Evolutionary conservation across 2,329 filamentous ascomycete species (phyloP), one percentile per base, ranked within the genome.

Genomic region (Microdochium trichocladiopsis): DNA sequence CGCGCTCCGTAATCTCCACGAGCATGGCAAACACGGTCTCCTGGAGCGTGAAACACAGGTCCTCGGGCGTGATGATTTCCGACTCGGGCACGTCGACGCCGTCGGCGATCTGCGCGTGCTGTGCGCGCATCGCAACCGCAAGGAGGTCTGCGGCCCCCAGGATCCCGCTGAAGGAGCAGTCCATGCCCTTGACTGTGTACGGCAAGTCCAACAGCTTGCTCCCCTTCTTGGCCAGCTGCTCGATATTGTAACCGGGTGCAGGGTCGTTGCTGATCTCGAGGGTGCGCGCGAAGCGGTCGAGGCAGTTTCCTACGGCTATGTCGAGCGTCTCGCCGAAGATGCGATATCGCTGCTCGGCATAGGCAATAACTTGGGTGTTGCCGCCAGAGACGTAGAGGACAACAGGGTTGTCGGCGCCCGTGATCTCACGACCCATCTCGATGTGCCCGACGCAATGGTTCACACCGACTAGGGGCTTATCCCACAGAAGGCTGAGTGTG

Each of bases 391-490:
- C 94, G 70, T 99, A 99, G 37, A 99, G 77, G 48, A 99, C 94
- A 33, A 97, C 92, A 0, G 94, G 94, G 71, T 99, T 93, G 23
- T 81, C 74, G 16, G 94, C 91, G 54, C 90, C 88, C 4, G 94
- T 97, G 66, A 99, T 96, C 54, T 88, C 81, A 50, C 94, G 82
- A 28, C 94, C 94, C 94, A 99, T 99, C 74, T 99, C 94, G 63
- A 99, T 97, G 71, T 99, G 94, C 45, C 94, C 94, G 48, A 99
- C 89, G 70, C 94, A 99, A 72, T 99, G 94, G 72, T 99, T 99
- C 24, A 99, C 94, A 23, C 91, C 93, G 2, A 99, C 86, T 36
- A 99, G 76, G n/a, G 88, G 84, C 69, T 90, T 90, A 51, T 76
- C 79, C 94, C 94, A 99, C 16, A 99, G 78, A 54, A 96, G 73